Evolutionary conservation across 2,329 filamentous ascomycete genomes (phyloP).

Genomic region (Pyrenophora graminea): DNA sequence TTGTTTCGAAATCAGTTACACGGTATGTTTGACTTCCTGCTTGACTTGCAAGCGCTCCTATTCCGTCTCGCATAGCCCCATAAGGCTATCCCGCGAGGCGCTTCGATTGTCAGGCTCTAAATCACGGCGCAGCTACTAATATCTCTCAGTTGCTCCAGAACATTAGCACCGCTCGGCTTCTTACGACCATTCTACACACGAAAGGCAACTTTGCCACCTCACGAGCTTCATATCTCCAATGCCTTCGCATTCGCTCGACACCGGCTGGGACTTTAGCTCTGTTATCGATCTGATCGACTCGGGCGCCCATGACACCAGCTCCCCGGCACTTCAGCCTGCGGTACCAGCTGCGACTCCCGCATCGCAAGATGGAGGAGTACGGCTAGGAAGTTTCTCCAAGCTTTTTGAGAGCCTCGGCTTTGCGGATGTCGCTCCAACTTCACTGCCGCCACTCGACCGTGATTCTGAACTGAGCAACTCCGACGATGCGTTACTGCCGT

Average conservation of each 20-base stretch:
- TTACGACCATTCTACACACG: slow-evolving; percentile 3
- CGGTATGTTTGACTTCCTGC: slow-evolving; percentile 26
- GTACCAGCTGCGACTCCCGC: slow-evolving; percentile 11
- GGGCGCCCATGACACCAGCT: slow-evolving; percentile 26
- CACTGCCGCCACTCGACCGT: slow-evolving; percentile 28
- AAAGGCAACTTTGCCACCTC: neutral
- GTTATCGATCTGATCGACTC: slow-evolving; percentile 49
- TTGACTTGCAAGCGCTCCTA: neutral
- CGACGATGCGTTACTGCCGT: slow-evolving; percentile 47
- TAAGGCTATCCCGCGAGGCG: neutral
- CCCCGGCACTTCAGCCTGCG: slow-evolving; percentile 21
- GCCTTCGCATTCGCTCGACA: slow-evolving; percentile 42
- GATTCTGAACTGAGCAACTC: slow-evolving; percentile 47
- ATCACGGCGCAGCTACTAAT: slow-evolving; percentile 16
- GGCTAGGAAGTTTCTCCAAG: slow-evolving; percentile 53
- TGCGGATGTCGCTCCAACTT: slow-evolving; percentile 22
- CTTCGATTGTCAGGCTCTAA: neutral
- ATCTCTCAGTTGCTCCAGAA: slow-evolving; percentile 16
- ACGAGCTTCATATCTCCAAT: slow-evolving; percentile 20
- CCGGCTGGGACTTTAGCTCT: slow-evolving; percentile 54
- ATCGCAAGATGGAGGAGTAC: slow-evolving; percentile 20
- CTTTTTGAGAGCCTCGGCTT: slow-evolving; percentile 53
- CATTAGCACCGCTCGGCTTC: slow-evolving; percentile 17
- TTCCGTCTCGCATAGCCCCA: neutral
- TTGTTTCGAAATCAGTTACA: slow-evolving; percentile 34